Conservation (phyloP, 2,329 filamentous ascomycete genomes). For the Cordyceps javanica region DNA sequence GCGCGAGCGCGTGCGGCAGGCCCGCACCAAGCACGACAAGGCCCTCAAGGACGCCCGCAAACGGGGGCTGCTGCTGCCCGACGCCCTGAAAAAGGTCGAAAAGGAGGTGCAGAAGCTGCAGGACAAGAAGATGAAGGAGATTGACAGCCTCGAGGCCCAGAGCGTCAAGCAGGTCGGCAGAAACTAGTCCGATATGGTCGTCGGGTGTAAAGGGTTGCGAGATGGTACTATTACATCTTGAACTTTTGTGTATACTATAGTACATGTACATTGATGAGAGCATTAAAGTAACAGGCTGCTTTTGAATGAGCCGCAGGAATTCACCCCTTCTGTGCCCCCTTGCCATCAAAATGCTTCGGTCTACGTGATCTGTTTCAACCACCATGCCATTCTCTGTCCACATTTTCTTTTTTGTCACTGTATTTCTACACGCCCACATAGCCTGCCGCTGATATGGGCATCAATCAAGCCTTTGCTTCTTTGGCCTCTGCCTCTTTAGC, state of each 20-base stretch:
- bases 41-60: constrained; percentile 43
- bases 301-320: background rate
- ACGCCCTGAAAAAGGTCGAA: constrained; percentile 44
- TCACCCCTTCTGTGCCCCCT: background rate
- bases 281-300: background rate
- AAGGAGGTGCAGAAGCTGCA: constrained; percentile 43
- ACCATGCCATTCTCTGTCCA: background rate
- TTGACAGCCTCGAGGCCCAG: constrained; percentile 45
- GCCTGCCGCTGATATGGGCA: no score
- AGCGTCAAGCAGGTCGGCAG: constrained; percentile 35
- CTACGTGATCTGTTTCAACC: background rate
- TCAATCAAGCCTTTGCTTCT: background rate
- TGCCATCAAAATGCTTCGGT: background rate
- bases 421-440: background rate
- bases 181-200: constrained; percentile 8
- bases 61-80: constrained; percentile 36
- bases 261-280: constrained; percentile 14
- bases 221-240: background rate
- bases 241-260: constrained; percentile 9
- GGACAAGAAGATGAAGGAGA: constrained; percentile 46
- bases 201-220: background rate
- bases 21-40: constrained; percentile 43
- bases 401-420: background rate
- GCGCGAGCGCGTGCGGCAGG: constrained; percentile 42
- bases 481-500: background rate